phyloP scores from a whole-genome alignment of 2,329 filamentous ascomycete genomes.

The Penicillium sp. region DNA sequence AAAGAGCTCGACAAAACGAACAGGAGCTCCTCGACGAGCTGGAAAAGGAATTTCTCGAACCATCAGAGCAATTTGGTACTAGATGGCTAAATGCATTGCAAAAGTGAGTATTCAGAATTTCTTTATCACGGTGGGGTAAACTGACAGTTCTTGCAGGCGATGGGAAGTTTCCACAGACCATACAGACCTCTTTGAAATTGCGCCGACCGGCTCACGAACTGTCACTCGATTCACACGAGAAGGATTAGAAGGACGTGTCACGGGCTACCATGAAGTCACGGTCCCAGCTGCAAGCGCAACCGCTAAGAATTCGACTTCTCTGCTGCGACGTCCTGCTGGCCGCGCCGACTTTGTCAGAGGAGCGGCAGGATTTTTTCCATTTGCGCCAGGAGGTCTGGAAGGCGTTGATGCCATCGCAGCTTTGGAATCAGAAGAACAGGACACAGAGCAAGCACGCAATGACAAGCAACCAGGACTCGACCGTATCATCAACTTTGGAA shows the following conservation, averaged over 20 bases:
- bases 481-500: conserved; percentile 78
- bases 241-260: conserved; percentile 88
- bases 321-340: conserved; percentile 80
- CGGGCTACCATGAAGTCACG: conserved; percentile 91
- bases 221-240: conserved; percentile 89
- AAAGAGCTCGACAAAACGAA: conserved; percentile 48
- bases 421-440: conserved; percentile 70
- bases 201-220: conserved; percentile 90
- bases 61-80: conserved; percentile 74
- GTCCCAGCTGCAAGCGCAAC: conserved; percentile 85
- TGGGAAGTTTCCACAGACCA: conserved; percentile 85
- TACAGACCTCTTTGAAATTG: conserved; percentile 80
- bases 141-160: conserved; percentile 44
- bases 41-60: conserved; percentile 75
- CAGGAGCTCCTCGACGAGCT: conserved; percentile 69
- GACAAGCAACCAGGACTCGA: conserved; percentile 62
- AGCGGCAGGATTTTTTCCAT: conserved; percentile 90
- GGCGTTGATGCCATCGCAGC: conserved; percentile 82
- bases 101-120: conserved; percentile 53
- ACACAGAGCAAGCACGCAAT: conserved; percentile 48
- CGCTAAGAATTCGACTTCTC: conserved; percentile 91
- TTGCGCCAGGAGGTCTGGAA: conserved; percentile 87
- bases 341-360: conserved; percentile 90
- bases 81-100: conserved; percentile 89
- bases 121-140: conserved; percentile 1